Evolutionary conservation across 345 rosid species (phyloP).

Genomic region (rapeseed (Brassica napus)): Da-Ae NC_063446.1:19436501-19437000

Average conservation of each 20-base stretch:
- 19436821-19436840: conserved; percentile 50
- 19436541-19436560: conserved; percentile 48
- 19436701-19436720: conserved; percentile 45
- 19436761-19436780: conserved; percentile 40
- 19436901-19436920: conserved; percentile 45
- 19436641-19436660: conserved; percentile 51
- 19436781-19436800: conserved; percentile 53
- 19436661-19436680: conserved; percentile 59
- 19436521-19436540: conserved; percentile 44
- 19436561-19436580: conserved; percentile 59
- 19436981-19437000: conserved; percentile 62
- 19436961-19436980: conserved; percentile 55
- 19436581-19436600: conserved; percentile 61
- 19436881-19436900: conserved; percentile 52
- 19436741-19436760: conserved; percentile 42
- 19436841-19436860: conserved; percentile 45
- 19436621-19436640: conserved; percentile 52
- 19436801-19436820: conserved; percentile 27
- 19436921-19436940: conserved; percentile 52
- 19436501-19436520: conserved; percentile 42
- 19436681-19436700: conserved; percentile 58
- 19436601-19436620: conserved; percentile 83
- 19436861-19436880: conserved; percentile 45
- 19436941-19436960: conserved; percentile 54
- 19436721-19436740: conserved; percentile 40